phyloP scores from a whole-genome alignment of 2,329 filamentous ascomycete species.

The Colletotrichum sp. region DNA sequence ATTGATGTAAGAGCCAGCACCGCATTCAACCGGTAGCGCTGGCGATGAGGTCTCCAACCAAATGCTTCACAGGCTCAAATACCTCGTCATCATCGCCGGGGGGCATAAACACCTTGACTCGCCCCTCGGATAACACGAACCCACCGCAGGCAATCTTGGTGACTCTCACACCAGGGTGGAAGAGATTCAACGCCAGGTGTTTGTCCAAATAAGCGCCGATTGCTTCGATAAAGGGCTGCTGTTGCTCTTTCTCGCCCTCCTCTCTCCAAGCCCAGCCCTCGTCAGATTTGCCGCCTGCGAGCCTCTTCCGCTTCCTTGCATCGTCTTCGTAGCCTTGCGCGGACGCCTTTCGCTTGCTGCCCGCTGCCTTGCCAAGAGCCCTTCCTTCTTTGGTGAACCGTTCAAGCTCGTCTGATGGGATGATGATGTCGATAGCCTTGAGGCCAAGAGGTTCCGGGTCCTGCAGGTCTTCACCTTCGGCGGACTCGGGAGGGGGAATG shows the following conservation, averaged over 20 bases:
- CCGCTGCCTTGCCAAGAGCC: constrained; percentile 11
- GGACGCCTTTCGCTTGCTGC: constrained; percentile 13
- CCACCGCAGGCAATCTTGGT: constrained; percentile 60
- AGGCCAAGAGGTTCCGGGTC: constrained; percentile 34
- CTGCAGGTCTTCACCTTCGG: constrained; percentile 9
- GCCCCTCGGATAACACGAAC: constrained; percentile 58
- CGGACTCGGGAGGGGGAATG: constrained; percentile 32
- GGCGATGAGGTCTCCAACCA: not conserved
- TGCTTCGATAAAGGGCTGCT: constrained; percentile 56
- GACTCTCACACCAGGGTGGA: constrained; percentile 59
- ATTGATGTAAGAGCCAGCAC: not conserved
- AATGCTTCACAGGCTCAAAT: constrained; percentile 1
- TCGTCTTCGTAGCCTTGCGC: constrained; percentile 35
- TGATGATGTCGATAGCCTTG: constrained; percentile 55
- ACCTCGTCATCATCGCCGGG: not conserved
- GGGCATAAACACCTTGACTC: constrained; percentile 52
- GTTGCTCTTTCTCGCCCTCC: constrained; percentile 13
- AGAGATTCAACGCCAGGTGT: constrained; percentile 61
- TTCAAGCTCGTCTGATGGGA: constrained; percentile 51
- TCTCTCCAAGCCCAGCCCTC: constrained; percentile 59
- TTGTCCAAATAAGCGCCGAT: constrained; percentile 53
- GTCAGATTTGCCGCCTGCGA: constrained; percentile 53
- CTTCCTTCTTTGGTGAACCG: constrained; percentile 51
- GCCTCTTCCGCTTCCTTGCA: constrained; percentile 42
- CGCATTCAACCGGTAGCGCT: not conserved